Conservation (phyloP, 164 flowering plant genomes). For the Annona squamosa region DNA sequence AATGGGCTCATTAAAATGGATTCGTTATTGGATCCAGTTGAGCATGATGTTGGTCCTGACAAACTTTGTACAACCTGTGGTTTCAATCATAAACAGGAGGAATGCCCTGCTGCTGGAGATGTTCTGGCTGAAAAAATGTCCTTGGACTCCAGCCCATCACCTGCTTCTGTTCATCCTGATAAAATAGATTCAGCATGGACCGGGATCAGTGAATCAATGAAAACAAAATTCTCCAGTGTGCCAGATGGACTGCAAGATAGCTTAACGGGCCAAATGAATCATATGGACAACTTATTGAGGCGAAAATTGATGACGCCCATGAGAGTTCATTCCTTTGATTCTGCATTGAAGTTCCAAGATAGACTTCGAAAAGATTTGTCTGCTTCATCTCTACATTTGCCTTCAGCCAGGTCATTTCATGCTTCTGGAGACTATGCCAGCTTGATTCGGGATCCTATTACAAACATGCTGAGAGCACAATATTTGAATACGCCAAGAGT, state of each 20-base stretch:
- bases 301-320: conserved; percentile 45
- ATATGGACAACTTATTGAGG: conserved; percentile 29
- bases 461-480: conserved; percentile 35
- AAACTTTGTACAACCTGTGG: conserved; percentile 10
- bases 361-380: conserved; percentile 39
- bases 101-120: conserved; percentile 25
- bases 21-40: not conserved
- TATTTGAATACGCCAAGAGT: conserved; percentile 45
- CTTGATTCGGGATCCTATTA: conserved; percentile 69
- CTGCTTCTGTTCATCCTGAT: conserved; percentile 65
- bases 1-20: conserved; percentile 10
- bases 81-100: conserved; percentile 21
- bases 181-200: conserved; percentile 93
- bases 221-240: conserved; percentile 15
- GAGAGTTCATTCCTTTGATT: conserved; percentile 89
- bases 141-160: conserved; percentile 28
- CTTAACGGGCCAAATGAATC: conserved; percentile 17
- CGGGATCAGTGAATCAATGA: conserved; percentile 41
- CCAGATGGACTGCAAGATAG: conserved; percentile 25
- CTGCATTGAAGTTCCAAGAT: conserved; percentile 67
- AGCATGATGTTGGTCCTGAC: conserved; percentile 13
- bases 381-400: conserved; percentile 51
- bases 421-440: conserved; percentile 70
- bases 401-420: conserved; percentile 68
- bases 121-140: conserved; percentile 17